Conservation (phyloP, 192 early-diverging fungal species). For the Mycoemilia scoparia region DNA sequence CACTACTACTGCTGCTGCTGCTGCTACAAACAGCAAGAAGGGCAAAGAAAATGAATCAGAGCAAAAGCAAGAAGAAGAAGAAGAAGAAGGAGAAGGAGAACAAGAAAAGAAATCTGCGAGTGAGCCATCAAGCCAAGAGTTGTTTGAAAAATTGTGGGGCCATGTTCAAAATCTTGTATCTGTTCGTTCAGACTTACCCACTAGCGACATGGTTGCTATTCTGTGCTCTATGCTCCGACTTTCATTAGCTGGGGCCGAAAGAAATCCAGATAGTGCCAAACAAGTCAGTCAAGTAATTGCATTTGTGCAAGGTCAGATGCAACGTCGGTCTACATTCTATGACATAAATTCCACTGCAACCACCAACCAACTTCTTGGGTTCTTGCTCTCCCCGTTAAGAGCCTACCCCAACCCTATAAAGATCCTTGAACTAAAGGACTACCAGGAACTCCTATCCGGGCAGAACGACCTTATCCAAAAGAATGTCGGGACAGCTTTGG, state of each 20-base stretch:
- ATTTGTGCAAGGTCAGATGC: constrained; percentile 65
- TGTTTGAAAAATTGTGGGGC: constrained; percentile 96
- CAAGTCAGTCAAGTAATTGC: constrained; percentile 83
- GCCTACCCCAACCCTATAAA: constrained; percentile 51
- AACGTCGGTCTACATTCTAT: constrained; percentile 37
- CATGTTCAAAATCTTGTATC: constrained; percentile 87
- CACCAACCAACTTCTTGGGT: constrained; percentile 51
- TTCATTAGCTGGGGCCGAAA: constrained; percentile 81
- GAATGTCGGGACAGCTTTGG: constrained; percentile 60
- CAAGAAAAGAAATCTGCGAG: constrained; percentile 3
- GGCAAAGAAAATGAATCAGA: constrained; percentile 5
- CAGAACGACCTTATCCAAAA: constrained; percentile 72
- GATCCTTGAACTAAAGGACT: constrained; percentile 55
- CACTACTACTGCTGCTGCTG: background rate
- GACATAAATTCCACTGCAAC: constrained; percentile 54
- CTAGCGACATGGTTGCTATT: constrained; percentile 83
- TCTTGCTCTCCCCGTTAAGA: constrained; percentile 67
- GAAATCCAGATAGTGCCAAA: constrained; percentile 57
- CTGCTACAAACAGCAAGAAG: constrained; percentile 3
- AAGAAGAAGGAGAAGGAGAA: constrained; percentile 5
- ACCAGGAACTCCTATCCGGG: constrained; percentile 61
- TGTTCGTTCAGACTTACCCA: constrained; percentile 76
- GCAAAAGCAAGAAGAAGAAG: constrained; percentile 20
- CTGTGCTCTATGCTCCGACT: constrained; percentile 74
- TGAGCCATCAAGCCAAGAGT: constrained; percentile 18